These are phyloP conservation scores for Boletus rubescentipes DNA, from an alignment of 768 basidiomycete species.

Conservation along the genomic window DNA sequence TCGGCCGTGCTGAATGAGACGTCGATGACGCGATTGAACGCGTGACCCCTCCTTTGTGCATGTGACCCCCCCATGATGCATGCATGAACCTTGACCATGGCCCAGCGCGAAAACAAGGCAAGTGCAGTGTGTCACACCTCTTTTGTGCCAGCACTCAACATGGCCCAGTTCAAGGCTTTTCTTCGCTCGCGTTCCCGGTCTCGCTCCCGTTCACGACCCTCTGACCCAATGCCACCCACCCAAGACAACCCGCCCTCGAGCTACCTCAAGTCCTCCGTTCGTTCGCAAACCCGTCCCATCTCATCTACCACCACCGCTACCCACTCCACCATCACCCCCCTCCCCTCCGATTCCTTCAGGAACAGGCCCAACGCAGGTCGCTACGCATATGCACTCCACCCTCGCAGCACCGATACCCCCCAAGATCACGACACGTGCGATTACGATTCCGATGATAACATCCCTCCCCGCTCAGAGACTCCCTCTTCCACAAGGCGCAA, in stretches of 20 bases:
- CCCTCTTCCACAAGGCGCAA: conserved; percentile 29
- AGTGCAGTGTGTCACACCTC: no score
- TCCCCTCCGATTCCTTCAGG: conserved; percentile 42
- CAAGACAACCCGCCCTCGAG: conserved; percentile 20
- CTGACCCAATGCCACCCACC: conserved; percentile 12
- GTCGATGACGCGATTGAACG: not conserved
- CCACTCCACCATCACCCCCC: conserved; percentile 59
- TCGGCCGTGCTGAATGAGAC: no score
- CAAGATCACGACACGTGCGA: conserved; percentile 13
- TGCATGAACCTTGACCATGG: not conserved
- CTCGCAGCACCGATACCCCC: conserved; percentile 12
- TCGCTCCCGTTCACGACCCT: conserved; percentile 38
- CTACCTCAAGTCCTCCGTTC: conserved; percentile 41
- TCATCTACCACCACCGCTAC: conserved; percentile 66
- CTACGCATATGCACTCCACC: conserved; percentile 17
- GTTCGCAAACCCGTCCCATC: conserved; percentile 57
- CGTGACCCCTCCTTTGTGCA: not conserved
- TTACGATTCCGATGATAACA: conserved; percentile 22
- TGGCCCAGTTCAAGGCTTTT: conserved; percentile 65
- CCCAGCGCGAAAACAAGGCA: conserved; percentile 36
- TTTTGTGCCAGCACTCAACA: no score
- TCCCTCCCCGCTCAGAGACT: conserved; percentile 26
- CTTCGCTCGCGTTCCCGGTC: conserved; percentile 55
- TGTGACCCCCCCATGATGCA: not conserved
- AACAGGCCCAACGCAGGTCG: conserved; percentile 17